Percentiles rank a stretch among this genome's conserved stretches.
These are phyloP conservation scores for Vitis hybrid DNA, from an alignment of 177 flowering plant genomes.

Conservation along the genomic window DNA sequence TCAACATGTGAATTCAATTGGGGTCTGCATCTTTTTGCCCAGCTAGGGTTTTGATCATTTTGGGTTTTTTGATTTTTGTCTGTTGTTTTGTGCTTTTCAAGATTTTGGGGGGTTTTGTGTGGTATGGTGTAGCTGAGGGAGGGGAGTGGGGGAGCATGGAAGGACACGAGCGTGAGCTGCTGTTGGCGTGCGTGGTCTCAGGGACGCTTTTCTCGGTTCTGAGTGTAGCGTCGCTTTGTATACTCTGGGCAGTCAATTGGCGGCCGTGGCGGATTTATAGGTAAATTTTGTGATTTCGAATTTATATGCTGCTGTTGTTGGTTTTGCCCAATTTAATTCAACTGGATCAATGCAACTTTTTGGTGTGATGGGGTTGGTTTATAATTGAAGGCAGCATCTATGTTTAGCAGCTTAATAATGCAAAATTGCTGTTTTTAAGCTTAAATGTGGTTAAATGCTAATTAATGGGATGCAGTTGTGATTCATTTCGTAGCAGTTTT, in stretches of 20 bases:
- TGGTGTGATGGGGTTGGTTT: neutral
- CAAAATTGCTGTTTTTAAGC: no score
- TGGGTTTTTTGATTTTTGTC: slow-evolving; percentile 1
- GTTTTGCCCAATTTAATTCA: neutral
- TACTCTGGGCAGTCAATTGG: slow-evolving; percentile 98
- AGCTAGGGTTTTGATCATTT: neutral
- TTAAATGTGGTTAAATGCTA: no score
- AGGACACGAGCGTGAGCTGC: slow-evolving; percentile 52
- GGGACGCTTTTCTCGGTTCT: slow-evolving; percentile 74
- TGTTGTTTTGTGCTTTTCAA: slow-evolving; percentile 10
- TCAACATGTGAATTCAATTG: neutral
- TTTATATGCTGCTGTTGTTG: neutral
- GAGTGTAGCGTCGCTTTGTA: slow-evolving; percentile 62
- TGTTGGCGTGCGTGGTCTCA: slow-evolving; percentile 74
- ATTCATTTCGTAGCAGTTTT: no score
- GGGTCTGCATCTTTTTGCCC: slow-evolving; percentile 1
- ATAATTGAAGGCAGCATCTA: neutral
- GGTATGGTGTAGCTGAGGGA: slow-evolving; percentile 36
- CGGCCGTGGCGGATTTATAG: slow-evolving; percentile 98
- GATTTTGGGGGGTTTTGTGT: neutral
- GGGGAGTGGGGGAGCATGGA: slow-evolving; percentile 54
- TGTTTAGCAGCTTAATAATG: neutral
- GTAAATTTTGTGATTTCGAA: slow-evolving; percentile 25
- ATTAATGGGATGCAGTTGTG: no score
- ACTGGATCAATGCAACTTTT: neutral